Evolutionary conservation across 768 basidiomycete species (phyloP).

Genomic region (Tricholoma hemisulphureum): DNA sequence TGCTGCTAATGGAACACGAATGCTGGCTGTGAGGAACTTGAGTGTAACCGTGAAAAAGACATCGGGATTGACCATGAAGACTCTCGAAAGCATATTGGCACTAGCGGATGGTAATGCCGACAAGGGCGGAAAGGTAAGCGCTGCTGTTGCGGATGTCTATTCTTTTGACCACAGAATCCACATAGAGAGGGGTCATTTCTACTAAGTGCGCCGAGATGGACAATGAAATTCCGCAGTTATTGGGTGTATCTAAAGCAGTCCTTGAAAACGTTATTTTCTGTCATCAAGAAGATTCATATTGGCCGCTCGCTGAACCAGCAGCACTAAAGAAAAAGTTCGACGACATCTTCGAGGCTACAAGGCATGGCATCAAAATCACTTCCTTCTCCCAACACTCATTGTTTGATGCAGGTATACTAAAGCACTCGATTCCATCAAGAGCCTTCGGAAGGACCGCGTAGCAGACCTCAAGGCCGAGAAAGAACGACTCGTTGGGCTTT

Average conservation of each 20-base stretch:
- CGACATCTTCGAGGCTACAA: slow-evolving; percentile 98
- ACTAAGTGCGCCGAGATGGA: slow-evolving; percentile 99
- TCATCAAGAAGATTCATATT: slow-evolving; percentile 98
- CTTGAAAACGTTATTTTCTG: slow-evolving; percentile 99
- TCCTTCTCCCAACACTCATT: not conserved
- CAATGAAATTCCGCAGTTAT: slow-evolving; percentile 83
- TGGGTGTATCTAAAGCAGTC: slow-evolving; percentile 97
- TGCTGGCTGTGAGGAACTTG: slow-evolving; percentile 88
- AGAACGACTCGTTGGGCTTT: slow-evolving; percentile 75
- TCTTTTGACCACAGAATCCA: not conserved
- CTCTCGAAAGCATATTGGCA: slow-evolving; percentile 86
- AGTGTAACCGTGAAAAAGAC: slow-evolving; percentile 94
- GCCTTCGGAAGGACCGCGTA: slow-evolving; percentile 84
- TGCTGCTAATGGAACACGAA: slow-evolving; percentile 84
- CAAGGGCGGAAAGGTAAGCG: slow-evolving; percentile 73
- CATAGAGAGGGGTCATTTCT: slow-evolving; percentile 83
- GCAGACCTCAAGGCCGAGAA: slow-evolving; percentile 92
- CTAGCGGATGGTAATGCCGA: slow-evolving; percentile 64
- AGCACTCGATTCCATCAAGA: slow-evolving; percentile 89
- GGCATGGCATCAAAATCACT: slow-evolving; percentile 42
- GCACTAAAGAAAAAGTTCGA: slow-evolving; percentile 98
- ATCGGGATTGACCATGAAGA: slow-evolving; percentile 90
- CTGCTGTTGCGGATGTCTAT: not conserved
- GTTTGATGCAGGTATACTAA: slow-evolving; percentile 78
- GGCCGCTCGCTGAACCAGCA: slow-evolving; percentile 92